Evolutionary conservation across 2,329 filamentous ascomycete species (phyloP), one percentile per base, ranked within the genome.

Genomic region (Fulvia fulva): DNA sequence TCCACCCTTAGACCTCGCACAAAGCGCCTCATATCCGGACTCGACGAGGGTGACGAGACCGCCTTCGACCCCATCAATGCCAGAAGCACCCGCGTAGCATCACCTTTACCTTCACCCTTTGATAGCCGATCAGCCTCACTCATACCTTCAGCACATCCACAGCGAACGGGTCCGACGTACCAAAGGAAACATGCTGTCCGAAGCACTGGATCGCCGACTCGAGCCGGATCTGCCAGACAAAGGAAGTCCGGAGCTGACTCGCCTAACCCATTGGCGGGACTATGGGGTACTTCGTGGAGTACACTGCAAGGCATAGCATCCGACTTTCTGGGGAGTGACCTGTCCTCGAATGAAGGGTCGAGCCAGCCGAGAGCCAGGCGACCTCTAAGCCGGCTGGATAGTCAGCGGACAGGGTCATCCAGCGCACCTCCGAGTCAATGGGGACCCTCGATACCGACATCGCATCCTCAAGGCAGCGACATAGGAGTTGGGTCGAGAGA

Each of bases 251-350:
- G 61, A 11, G 58, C 58, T 28, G 58, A 61, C 53, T 61, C 59
- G 43, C 62, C 63, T 51, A 63, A 49, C 46, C 66, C 71, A n/a
- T 63, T 80, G 23, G 75, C 77, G 12, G 75, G 73, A 12, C 62
- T 81, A 44, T 80, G 76, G 74, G 77, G 77, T 12, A 79, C 71
- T 59, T 78, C 78, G 16, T 80, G 78, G 78, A 76, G 73, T 28
- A 72, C 78, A 37, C 68, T 81, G 44, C 78, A 81, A 61, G 77
- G 75, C 54, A 74, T 81, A 50, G 78, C 79, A 8, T 77, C 77
- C 25, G 79, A 77, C 56, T 71, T 81, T 43, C 70, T 81, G 23
- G 77, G 77, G 37, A 77, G 63, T 55, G 77, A 79, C 44, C 53
- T 63, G 14, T 37, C 57, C 34, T 37, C 53, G 9, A 34, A 59